Evolutionary conservation across 306 rosid species (phyloP).

Genomic region (Elaeagnus macrophylla): DNA sequence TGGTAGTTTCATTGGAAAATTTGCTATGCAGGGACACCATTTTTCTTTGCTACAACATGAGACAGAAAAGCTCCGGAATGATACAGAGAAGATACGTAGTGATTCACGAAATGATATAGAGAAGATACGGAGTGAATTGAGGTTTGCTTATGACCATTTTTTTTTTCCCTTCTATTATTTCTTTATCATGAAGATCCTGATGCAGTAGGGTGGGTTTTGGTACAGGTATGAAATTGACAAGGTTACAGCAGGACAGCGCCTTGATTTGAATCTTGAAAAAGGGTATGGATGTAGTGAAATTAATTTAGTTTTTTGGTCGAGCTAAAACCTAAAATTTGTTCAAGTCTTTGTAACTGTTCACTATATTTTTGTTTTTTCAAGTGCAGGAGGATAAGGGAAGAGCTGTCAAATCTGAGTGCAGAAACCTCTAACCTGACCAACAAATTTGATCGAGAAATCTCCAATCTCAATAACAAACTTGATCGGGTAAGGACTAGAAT

Average conservation of each 20-base stretch:
- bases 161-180: background rate
- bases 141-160: constrained; percentile 21
- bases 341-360: background rate
- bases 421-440: constrained; percentile 50
- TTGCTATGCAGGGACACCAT: constrained; percentile 44
- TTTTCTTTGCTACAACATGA: constrained; percentile 57
- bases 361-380: background rate
- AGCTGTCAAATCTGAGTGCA: constrained; percentile 48
- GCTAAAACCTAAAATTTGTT: background rate
- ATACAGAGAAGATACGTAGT: constrained; percentile 13
- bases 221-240: constrained; percentile 57
- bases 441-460: constrained; percentile 32
- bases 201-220: background rate
- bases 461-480: constrained; percentile 47
- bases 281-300: constrained; percentile 27
- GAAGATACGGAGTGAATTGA: constrained; percentile 66
- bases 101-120: constrained; percentile 13
- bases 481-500: constrained; percentile 35
- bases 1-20: background rate
- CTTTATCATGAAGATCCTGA: constrained; percentile 2
- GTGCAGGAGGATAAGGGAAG: constrained; percentile 53
- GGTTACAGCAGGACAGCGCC: constrained; percentile 61
- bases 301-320: background rate
- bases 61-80: constrained; percentile 50
- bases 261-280: constrained; percentile 66